Evolutionary conservation across 345 rosid genomes (phyloP), one percentile per base, ranked within the genome.

Genomic region (Ceriops decandra): DNA sequence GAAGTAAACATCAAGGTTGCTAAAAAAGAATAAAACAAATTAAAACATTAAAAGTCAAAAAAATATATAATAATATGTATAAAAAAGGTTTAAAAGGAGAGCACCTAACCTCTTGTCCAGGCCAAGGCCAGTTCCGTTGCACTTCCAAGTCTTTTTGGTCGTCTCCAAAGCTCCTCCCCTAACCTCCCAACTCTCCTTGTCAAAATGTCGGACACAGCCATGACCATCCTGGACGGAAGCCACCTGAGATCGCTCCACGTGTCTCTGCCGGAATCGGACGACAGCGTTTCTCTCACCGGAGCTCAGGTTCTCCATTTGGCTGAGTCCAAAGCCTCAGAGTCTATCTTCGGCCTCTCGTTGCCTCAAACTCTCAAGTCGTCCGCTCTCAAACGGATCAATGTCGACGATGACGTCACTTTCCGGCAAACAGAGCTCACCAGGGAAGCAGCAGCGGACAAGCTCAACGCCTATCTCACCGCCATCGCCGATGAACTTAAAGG

Each of bases 401-500:
- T 64, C 21, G 68, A 28, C 5, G 81, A 81, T 71, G 85, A 66
- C 26, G 70, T 60, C 71, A 65, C n/a, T 71, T 88, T 88, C 85
- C 72, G 62, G 21, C 24, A 26, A 6, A 69, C 65, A 2, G 81
- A 81, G 30, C 72, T 92, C 61, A 72, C 60, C 3, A 17, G 36
- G 1, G 74, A 85, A 15, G 81, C 74, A 63, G 93, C 89, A 5
- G 56, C 71, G 5, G 72, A 76, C 74, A 71, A 76, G 58, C 75
- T 85, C 63, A 58, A 72, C 51, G 77, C 79, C 33, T 92, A 87
- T 72, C 21, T 90, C 67, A 56, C 75, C 47, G 79, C 91, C 77
- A 74, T 90, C 33, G 88, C 93, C 42, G 91, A 87, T 78, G 82
- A 72, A 22, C 85, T 92, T 26, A 78, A 66, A 65, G 96, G 98